Conservation (phyloP, 306 rosid genomes). For the Malus sylvestris region DNA sequence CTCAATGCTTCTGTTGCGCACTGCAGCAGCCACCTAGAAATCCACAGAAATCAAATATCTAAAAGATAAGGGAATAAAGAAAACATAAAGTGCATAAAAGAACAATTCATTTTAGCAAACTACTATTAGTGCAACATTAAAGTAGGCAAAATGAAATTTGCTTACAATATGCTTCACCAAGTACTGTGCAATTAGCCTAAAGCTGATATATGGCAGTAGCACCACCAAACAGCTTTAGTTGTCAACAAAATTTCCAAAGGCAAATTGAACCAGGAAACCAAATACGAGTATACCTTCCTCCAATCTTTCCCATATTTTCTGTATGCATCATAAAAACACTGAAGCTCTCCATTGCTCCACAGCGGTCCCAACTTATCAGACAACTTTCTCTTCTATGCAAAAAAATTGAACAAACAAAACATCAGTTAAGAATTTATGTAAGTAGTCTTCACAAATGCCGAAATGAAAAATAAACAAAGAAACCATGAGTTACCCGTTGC, state of each 20-base stretch:
- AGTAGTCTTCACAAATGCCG: background rate
- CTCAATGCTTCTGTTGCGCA: slow-evolving; percentile 45
- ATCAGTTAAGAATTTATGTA: background rate
- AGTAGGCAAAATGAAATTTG: background rate
- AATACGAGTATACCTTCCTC: slow-evolving; percentile 56
- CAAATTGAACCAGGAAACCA: slow-evolving; percentile 8
- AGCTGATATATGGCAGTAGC: background rate
- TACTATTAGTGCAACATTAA: background rate
- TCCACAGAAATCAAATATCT: slow-evolving; percentile 18
- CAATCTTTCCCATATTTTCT: slow-evolving; percentile 78
- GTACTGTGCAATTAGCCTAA: background rate
- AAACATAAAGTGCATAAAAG: background rate
- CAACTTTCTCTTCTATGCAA: slow-evolving; percentile 65
- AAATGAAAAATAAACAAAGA: slow-evolving; percentile 1
- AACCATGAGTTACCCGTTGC: slow-evolving; percentile 35
- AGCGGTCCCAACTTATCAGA: slow-evolving; percentile 76
- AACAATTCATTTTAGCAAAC: background rate
- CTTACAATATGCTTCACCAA: background rate
- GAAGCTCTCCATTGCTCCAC: slow-evolving; percentile 79
- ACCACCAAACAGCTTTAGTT: background rate
- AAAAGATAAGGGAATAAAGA: slow-evolving; percentile 2
- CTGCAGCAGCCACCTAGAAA: slow-evolving; percentile 53
- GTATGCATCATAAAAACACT: slow-evolving; percentile 78
- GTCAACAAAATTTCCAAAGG: slow-evolving; percentile 6
- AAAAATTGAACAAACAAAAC: slow-evolving; percentile 15